Percentiles rank a stretch among this genome's conserved stretches.
Conservation (phyloP, 2,329 filamentous ascomycete species). For the Clonostachys sp. region DNA sequence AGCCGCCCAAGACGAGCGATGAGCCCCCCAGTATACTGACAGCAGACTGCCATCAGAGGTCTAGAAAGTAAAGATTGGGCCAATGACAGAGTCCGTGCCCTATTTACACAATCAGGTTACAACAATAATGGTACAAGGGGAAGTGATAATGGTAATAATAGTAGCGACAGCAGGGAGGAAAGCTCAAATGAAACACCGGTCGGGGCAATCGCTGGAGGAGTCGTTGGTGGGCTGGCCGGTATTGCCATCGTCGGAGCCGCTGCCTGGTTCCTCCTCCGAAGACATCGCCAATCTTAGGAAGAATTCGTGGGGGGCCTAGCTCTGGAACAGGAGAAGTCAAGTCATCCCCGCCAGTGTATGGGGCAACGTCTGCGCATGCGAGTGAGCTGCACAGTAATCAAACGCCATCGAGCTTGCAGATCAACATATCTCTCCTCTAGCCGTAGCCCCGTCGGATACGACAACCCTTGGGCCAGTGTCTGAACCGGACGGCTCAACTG, state of each 20-base stretch:
- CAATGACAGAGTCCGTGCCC: not conserved
- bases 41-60: not conserved
- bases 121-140: too few species aligned
- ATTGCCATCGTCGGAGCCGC: conserved; percentile 9
- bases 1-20: too few species aligned
- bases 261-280: conserved; percentile 8
- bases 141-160: not conserved
- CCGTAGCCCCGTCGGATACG: too few species aligned
- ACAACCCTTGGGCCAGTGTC: too few species aligned
- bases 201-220: conserved; percentile 15
- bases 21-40: not conserved
- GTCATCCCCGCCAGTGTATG: not conserved
- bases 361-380: not conserved
- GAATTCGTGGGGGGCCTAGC: not conserved
- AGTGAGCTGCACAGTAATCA: not conserved
- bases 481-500: too few species aligned
- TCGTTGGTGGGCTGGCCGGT: conserved; percentile 13
- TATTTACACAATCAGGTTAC: not conserved
- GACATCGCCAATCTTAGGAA: not conserved
- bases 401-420: not conserved
- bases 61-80: not conserved
- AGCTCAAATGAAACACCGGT: conserved; percentile 6
- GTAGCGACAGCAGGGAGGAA: not conserved
- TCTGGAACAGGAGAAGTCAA: not conserved
- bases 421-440: not conserved